Evolutionary conservation across 768 basidiomycete genomes (phyloP).

Genomic region (Gloeostereum incarnatum): DNA sequence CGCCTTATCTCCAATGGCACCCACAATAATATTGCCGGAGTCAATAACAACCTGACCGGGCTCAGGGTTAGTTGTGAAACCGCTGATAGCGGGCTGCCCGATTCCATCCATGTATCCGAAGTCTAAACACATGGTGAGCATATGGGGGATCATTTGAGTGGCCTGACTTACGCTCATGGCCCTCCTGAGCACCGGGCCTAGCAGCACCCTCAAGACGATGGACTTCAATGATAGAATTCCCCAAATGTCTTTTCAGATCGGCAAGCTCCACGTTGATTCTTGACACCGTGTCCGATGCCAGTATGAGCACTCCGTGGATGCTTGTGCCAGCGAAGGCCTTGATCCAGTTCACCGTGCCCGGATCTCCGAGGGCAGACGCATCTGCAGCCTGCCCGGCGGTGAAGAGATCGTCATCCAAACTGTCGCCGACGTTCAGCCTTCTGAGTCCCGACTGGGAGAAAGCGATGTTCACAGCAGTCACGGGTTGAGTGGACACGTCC

Average conservation of each 20-base stretch:
- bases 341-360: conserved; percentile 9
- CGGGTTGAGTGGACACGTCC: conserved; percentile 6
- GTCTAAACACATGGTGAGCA: conserved; percentile 5
- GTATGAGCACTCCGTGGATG: conserved; percentile 12
- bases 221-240: conserved; percentile 9
- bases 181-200: conserved; percentile 14
- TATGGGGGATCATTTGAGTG: conserved; percentile 7
- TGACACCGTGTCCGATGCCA: conserved; percentile 8
- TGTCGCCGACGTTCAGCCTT: conserved; percentile 8
- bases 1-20: conserved; percentile 11
- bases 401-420: conserved; percentile 8
- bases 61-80: background rate
- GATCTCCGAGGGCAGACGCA: conserved; percentile 8
- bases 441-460: conserved; percentile 12
- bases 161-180: conserved; percentile 18
- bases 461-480: conserved; percentile 14
- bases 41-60: conserved; percentile 6
- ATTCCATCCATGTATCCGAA: conserved; percentile 12
- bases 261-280: conserved; percentile 9
- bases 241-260: conserved; percentile 7
- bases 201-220: conserved; percentile 10
- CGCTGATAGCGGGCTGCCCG: conserved; percentile 4
- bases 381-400: conserved; percentile 6
- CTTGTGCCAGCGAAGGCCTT: conserved; percentile 6
- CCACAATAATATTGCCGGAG: conserved; percentile 9